These are phyloP conservation scores for Gnomoniopsis smithogilvyi DNA, from an alignment of 2,329 filamentous ascomycete species.

Conservation along the genomic window DNA sequence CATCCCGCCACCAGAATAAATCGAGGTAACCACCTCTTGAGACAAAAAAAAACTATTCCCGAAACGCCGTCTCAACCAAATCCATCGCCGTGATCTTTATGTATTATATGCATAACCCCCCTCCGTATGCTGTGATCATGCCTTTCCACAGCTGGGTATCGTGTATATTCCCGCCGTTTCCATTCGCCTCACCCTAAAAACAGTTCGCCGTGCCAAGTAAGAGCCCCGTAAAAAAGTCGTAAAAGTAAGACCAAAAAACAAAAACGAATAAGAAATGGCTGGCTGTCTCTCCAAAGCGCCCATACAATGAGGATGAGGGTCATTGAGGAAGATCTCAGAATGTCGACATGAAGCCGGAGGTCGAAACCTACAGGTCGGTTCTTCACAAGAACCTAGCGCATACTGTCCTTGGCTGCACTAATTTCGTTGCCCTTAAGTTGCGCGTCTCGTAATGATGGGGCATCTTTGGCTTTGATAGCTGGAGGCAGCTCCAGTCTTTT, in stretches of 20 bases:
- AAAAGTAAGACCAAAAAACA: not conserved
- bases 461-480: conserved; percentile 11
- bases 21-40: not conserved
- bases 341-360: not conserved
- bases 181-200: not conserved
- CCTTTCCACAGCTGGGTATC: conserved; percentile 17
- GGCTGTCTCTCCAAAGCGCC: too few relatives aligned
- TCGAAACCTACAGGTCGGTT: too few relatives aligned
- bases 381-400: not conserved
- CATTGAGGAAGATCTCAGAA: too few relatives aligned
- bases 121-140: conserved; percentile 6
- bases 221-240: not conserved
- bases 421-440: conserved; percentile 13
- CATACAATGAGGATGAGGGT: too few relatives aligned
- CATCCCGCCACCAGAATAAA: not conserved
- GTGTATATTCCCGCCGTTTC: conserved; percentile 16
- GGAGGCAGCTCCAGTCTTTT: conserved; percentile 12
- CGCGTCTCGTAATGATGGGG: conserved; percentile 3
- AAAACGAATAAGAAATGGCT: too few relatives aligned
- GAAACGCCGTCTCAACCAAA: not conserved
- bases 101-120: not conserved
- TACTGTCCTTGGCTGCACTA: conserved; percentile 10
- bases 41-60: not conserved
- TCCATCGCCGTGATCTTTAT: not conserved
- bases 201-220: not conserved